phyloP scores from a whole-genome alignment of 176 grass and related monocot genomes.

The Aegilops bicornis region DNA sequence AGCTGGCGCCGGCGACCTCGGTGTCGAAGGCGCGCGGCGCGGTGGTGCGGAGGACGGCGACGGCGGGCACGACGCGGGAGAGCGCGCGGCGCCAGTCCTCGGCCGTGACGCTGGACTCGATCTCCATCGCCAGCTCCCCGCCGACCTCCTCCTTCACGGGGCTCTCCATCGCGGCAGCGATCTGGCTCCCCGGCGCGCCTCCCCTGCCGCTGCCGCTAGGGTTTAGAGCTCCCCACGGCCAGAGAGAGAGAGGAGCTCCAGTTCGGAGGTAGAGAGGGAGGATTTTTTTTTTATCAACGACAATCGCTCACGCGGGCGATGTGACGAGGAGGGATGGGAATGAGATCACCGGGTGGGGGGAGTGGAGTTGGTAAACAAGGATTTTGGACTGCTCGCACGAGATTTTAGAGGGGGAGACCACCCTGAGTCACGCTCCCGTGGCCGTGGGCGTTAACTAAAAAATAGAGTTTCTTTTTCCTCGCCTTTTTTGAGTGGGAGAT shows the following conservation, averaged over 20 bases:
- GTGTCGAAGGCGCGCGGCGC: slow-evolving; percentile 93
- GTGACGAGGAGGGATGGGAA: neutral
- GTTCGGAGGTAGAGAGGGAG: neutral
- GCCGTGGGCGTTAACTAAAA: neutral
- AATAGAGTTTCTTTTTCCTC: neutral
- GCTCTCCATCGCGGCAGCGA: slow-evolving; percentile 50
- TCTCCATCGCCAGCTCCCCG: slow-evolving; percentile 65
- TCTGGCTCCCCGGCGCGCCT: neutral
- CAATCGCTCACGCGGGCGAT: slow-evolving; percentile 24
- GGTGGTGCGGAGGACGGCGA: slow-evolving; percentile 93
- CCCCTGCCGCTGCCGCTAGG: slow-evolving; percentile 28
- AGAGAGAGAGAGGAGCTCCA: neutral
- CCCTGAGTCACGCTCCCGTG: neutral
- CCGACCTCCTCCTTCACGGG: slow-evolving; percentile 47
- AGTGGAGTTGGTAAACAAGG: too few species aligned
- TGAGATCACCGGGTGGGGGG: slow-evolving; percentile 27
- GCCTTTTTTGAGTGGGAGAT: neutral
- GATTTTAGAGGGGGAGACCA: neutral
- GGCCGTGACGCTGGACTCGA: slow-evolving; percentile 75
- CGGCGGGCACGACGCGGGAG: slow-evolving; percentile 77
- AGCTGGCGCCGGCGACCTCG: slow-evolving; percentile 88
- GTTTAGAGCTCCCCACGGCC: slow-evolving; percentile 14
- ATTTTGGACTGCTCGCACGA: too few species aligned
- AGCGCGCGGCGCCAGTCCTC: slow-evolving; percentile 95
- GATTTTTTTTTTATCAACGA: slow-evolving; percentile 9